These are phyloP conservation scores for Wickerhamomyces canadensis DNA, from an alignment of 805 yeast species.

Conservation along the genomic window DNA sequence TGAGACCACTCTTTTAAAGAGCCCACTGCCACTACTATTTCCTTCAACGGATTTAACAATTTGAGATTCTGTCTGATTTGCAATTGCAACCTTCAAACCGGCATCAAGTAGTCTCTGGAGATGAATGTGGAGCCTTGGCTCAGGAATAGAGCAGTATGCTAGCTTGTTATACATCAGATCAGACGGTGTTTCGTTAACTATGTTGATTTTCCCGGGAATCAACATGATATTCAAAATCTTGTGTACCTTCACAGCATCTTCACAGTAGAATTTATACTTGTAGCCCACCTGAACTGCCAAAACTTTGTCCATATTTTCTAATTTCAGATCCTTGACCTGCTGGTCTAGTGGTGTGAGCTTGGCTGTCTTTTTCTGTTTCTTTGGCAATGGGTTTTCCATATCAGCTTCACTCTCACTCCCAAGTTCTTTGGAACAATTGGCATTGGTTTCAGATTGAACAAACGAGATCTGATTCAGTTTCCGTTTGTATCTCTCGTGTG, in stretches of 20 bases:
- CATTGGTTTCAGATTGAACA: not conserved
- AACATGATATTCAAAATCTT: constrained; percentile 62
- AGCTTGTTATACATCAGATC: constrained; percentile 51
- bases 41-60: constrained; percentile 56
- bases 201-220: constrained; percentile 58
- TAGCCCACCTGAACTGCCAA: constrained; percentile 88
- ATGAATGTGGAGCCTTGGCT: constrained; percentile 66
- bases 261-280: constrained; percentile 80
- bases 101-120: constrained; percentile 62
- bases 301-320: constrained; percentile 55
- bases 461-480: constrained; percentile 4
- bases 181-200: constrained; percentile 44
- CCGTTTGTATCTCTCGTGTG: constrained; percentile 6
- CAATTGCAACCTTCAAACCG: constrained; percentile 83
- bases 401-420: constrained; percentile 3
- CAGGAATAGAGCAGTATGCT: constrained; percentile 86
- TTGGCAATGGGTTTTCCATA: constrained; percentile 3
- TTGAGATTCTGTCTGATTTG: constrained; percentile 78
- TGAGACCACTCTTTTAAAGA: constrained; percentile 66
- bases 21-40: constrained; percentile 43
- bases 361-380: constrained; percentile 5
- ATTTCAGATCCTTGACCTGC: constrained; percentile 67
- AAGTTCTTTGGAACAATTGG: constrained; percentile 6
- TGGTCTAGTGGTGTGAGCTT: constrained; percentile 73
- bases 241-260: constrained; percentile 73